Evolutionary conservation across 1,284 basidiomycete genomes (phyloP).

Genomic region (Trametes polyzona): DNA sequence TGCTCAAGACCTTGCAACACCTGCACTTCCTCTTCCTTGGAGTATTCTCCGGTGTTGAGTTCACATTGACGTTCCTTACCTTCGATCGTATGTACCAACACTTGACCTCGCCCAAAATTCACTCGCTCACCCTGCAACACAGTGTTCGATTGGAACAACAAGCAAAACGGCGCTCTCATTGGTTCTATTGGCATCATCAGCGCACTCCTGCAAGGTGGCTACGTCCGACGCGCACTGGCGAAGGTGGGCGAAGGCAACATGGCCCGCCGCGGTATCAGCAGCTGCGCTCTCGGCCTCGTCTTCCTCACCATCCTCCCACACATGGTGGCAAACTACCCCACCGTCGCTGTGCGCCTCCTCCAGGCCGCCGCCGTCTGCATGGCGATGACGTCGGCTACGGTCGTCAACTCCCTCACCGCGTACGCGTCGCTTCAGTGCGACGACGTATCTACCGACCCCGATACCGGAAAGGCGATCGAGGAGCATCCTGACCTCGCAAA

Average conservation of each 20-base stretch:
- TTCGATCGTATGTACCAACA: slow-evolving; percentile 70
- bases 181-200: slow-evolving; percentile 89
- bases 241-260: slow-evolving; percentile 78
- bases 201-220: slow-evolving; percentile 87
- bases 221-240: slow-evolving; percentile 77
- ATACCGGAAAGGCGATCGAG: slow-evolving; percentile 56
- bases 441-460: slow-evolving; percentile 57
- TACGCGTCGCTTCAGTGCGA: slow-evolving; percentile 88
- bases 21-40: slow-evolving; percentile 85
- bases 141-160: slow-evolving; percentile 90
- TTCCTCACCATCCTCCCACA: slow-evolving; percentile 72
- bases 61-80: slow-evolving; percentile 89
- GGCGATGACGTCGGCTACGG: slow-evolving; percentile 90
- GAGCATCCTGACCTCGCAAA: slow-evolving; percentile 74
- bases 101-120: too few species aligned
- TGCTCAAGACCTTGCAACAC: slow-evolving; percentile 59
- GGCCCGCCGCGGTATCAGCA: slow-evolving; percentile 75
- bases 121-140: slow-evolving; percentile 19
- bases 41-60: slow-evolving; percentile 91
- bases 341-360: slow-evolving; percentile 60
- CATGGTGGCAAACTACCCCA: slow-evolving; percentile 47
- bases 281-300: slow-evolving; percentile 71
- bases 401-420: slow-evolving; percentile 88
- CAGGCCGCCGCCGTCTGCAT: slow-evolving; percentile 79
- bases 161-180: slow-evolving; percentile 85